These are phyloP conservation scores for Gautieria morchelliformis DNA, from an alignment of 768 basidiomycete species.

Conservation along the genomic window DNA sequence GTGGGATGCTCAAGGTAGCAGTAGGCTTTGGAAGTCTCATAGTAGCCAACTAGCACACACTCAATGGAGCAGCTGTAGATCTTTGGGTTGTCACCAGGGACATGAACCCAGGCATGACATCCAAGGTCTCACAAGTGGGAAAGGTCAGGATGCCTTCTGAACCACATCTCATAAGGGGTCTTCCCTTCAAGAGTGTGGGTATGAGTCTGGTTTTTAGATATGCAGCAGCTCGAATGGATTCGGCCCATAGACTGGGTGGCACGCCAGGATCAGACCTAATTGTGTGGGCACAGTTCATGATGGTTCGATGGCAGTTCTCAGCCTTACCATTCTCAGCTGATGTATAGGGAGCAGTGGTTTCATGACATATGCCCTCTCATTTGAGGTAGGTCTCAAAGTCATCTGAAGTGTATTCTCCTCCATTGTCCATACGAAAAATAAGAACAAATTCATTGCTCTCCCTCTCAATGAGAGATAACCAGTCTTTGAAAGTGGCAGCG, in stretches of 20 bases:
- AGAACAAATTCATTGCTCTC: slow-evolving; percentile 14
- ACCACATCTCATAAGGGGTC: neutral
- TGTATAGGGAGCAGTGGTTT: slow-evolving; percentile 23
- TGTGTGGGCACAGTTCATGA: slow-evolving; percentile 23
- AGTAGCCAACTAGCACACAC: no score
- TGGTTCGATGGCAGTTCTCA: slow-evolving; percentile 27
- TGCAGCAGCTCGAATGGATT: slow-evolving; percentile 22
- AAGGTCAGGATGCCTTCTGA: neutral
- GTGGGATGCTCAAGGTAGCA: no score
- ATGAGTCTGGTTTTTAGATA: slow-evolving; percentile 14
- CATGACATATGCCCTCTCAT: slow-evolving; percentile 15
- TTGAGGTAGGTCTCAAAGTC: slow-evolving; percentile 14
- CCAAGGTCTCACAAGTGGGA: neutral
- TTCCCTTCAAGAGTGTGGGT: neutral
- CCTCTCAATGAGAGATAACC: slow-evolving; percentile 19
- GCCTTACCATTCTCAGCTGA: slow-evolving; percentile 29
- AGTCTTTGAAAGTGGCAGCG: slow-evolving; percentile 22
- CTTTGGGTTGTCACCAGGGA: neutral
- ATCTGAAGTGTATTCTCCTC: slow-evolving; percentile 19
- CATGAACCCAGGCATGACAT: neutral
- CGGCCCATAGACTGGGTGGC: slow-evolving; percentile 24
- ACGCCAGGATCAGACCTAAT: slow-evolving; percentile 18
- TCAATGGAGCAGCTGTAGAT: neutral
- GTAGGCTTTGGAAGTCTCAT: no score
- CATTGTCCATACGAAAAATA: slow-evolving; percentile 15